Evolutionary conservation across 345 rosid species (phyloP), one percentile per base, ranked within the genome.

Genomic region (Gossypium sturtianum): DNA sequence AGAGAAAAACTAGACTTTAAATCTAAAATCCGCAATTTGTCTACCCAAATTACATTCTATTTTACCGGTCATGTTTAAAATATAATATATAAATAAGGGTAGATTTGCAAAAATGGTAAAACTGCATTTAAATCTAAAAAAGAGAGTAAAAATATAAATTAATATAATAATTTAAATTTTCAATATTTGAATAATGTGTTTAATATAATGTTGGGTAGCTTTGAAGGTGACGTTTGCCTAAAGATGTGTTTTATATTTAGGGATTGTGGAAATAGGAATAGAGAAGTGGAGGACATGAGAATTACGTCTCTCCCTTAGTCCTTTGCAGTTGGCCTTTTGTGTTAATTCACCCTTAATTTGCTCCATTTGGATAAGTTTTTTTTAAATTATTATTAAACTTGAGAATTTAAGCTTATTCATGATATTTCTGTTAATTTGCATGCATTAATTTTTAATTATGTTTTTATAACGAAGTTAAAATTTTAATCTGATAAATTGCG

Each of bases 141-240:
- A 4, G 34, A 27, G 34, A 29, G 5, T 29, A 29, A 29, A 29
- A 29, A 3, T 29, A 29, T 29, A 29, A 29, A 29, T 29, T 29
- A 29, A 29, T 29, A 29, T 29, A 29, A 29, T 29, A 29, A 4
- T 29, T 29, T 29, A 3, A 29, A 29, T 0, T 29, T 29, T 3
- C 34, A 29, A 29, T 29, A 29, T 29, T 29, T 3, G 34, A 29
- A 29, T 29, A 29, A 29, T 29, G 34, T 3, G 34, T 52, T 52
- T 17, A 52, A 52, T 52, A 52, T 16, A 1, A 7, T 6, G 2
- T 17, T n/a, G 59, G 59, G 19, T 54, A 19, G 2, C 0, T 48
- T 60, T 73, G 88, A 86, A 75, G 67, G 76, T 71, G 88, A 88
- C 92, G 76, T 85, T 45, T 85, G 89, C 90, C 90, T 78, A 86